Conservation (phyloP, 139 green algal genomes). For the Marvania coccoides region DNA sequence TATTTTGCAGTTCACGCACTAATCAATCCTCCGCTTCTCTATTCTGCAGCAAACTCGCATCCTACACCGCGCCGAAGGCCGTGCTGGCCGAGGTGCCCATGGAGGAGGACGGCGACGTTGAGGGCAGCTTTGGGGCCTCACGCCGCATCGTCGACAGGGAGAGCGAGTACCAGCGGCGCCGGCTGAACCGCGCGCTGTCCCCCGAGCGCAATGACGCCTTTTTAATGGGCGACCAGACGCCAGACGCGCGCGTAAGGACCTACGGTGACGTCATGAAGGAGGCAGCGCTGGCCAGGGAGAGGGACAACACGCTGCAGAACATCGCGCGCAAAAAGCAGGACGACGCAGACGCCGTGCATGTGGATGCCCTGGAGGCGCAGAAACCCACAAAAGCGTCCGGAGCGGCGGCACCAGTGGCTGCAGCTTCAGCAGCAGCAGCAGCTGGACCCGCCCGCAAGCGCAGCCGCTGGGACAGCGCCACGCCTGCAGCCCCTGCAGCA, state of each 20-base stretch:
- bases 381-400: slow-evolving; percentile 46
- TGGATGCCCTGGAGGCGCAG: slow-evolving; percentile 12
- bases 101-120: slow-evolving; percentile 34
- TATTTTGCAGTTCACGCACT: not conserved
- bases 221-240: slow-evolving; percentile 71
- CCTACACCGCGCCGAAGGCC: slow-evolving; percentile 68
- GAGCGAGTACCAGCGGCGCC: slow-evolving; percentile 78
- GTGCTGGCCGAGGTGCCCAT: slow-evolving; percentile 54
- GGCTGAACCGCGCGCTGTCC: slow-evolving; percentile 77
- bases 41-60: slow-evolving; percentile 58
- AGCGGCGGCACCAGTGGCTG: slow-evolving; percentile 7
- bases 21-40: not conserved
- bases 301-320: slow-evolving; percentile 88
- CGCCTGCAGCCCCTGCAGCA: not conserved
- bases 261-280: slow-evolving; percentile 90
- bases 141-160: slow-evolving; percentile 80
- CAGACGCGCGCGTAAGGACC: slow-evolving; percentile 43
- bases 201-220: slow-evolving; percentile 88
- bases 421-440: slow-evolving; percentile 15
- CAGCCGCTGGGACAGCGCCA: slow-evolving; percentile 78
- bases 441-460: slow-evolving; percentile 44
- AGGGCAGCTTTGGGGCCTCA: not conserved
- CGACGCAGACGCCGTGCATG: slow-evolving; percentile 21
- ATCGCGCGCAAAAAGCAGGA: slow-evolving; percentile 65
- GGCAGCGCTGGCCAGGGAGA: slow-evolving; percentile 68